Base-by-base conservation (phyloP, 805 yeast genomes). In the Candida lessepsii region DNA sequence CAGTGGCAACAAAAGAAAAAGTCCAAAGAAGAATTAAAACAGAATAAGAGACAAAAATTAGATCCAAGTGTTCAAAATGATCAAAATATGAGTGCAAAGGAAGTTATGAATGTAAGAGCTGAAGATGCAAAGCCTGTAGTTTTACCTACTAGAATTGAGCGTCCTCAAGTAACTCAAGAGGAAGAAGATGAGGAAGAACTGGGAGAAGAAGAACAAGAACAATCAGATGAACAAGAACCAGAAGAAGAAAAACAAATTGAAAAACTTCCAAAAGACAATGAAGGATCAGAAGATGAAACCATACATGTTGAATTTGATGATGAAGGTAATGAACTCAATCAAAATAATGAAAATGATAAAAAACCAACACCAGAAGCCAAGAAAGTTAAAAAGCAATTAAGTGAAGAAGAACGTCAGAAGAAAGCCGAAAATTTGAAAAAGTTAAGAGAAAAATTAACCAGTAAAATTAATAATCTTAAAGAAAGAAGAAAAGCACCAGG, bases 401-500 rank as follows among this genome's bases (percentile, higher is more conserved):
- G 71, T 1, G 70, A 74, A 29, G 80, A 76, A 60, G 78, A 79
- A 51, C 62, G 75, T 55, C 58, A 57, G 45, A 71, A 65, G 41
- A 76, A 66, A 40, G 70, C 74, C 34, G 77, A 73, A 44, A 78
- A 81, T 27, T 64, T 88, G 35, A 76, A 76, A 4, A 83, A 78
- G 50, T 72, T 93, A 44, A 80, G 90, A 54, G 83, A 81, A n/a
- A 84, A 84, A 58, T 74, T 93, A 31, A 82, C 91, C 20, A 76
- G 75, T 13, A 86, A 81, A 59, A 90, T 93, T 48, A 75, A 69
- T 41, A 65, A 64, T 7, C 54, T 93, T 65, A 80, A 81, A 50
- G 89, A 82, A 40, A 84, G 78, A 62, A 80, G 99, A 58, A 90
- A 84, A 54, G 99, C 98, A 1, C 93, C 95, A 1, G 98, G 98